A percentile compares a stretch with the other conserved stretches of the same genome.
Evolutionary conservation across 2,329 filamentous ascomycete genomes (phyloP).

Genomic region (Pseudogymnoascus sp.): DNA sequence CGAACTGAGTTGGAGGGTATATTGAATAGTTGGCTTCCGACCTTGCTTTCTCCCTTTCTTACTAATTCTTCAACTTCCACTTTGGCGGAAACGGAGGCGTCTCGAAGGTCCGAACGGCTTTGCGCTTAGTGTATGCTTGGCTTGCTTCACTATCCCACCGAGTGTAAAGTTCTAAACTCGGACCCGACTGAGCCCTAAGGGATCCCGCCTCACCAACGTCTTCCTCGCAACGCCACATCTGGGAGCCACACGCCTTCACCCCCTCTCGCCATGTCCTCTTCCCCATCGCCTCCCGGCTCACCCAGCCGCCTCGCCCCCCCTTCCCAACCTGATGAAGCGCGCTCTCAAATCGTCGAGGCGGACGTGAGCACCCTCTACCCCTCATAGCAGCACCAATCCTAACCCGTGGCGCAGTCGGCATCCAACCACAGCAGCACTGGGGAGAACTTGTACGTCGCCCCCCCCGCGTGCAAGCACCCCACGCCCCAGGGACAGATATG

Average conservation of each 20-base stretch:
- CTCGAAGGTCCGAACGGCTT: neutral
- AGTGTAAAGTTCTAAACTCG: neutral
- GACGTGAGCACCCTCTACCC: neutral
- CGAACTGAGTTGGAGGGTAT: neutral
- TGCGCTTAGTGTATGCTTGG: conserved; percentile 1
- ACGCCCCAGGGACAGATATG: neutral
- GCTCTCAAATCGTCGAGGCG: neutral
- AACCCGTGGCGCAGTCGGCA: neutral
- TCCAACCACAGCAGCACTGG: neutral
- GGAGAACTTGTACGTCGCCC: neutral
- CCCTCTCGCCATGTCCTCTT: neutral
- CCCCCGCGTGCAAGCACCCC: neutral
- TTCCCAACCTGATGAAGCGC: neutral
- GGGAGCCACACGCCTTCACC: neutral
- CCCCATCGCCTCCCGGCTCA: neutral
- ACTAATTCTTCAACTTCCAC: neutral
- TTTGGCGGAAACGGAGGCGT: neutral
- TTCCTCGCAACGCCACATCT: neutral
- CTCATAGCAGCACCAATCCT: neutral
- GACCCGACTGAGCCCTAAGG: neutral
- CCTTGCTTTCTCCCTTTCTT: neutral
- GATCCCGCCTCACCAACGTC: neutral
- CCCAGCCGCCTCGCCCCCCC: neutral
- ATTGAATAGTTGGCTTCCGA: neutral
- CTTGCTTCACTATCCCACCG: neutral